Base-by-base conservation (phyloP, 805 yeast species). In the Metschnikowia rubicola region DNA sequence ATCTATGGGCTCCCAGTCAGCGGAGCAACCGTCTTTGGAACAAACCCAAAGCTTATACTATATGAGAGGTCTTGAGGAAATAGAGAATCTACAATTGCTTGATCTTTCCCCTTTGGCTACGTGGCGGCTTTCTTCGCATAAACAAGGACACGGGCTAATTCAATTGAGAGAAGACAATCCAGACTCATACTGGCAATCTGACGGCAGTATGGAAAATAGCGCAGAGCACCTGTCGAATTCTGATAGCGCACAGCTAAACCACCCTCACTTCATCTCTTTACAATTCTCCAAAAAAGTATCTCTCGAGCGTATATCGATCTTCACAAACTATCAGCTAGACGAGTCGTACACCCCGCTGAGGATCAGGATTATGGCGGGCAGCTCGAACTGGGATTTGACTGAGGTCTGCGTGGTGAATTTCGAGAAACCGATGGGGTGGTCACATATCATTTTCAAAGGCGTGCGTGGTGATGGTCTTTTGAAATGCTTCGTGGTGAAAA, bases 291-390 rank as follows among this genome's bases (percentile, higher is more conserved):
- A 86, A 58, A 75, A 80, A 41, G 95, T 90, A 4, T 73, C 81
- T 17, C 67, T 94, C 3, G 80, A 83, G 42, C 65, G 87, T 43
- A 66, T 94, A 1, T 81, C 89, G 0, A 59, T 94, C 5, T 94
- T 81, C 65, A 77, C 86, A 17, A 88, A 91, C 56, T 81, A 77
- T 56, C 63, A 71, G 3, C 67, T 80, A 4, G 99, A 94, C 64
- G 98, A 94, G 63, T 86, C 96, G 17, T 94, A 95, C 61, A 90
- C 99, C 0, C 99, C 99, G 1, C 75, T 83, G 10, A 75, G 75
- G 51, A 74, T 90, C 30, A 65, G 71, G 9, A 71, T 88, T 3
- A 64, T 75, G 54, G 88, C 94, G 0, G 96, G 96, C 0, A 80
- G 83, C 29, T 67, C 72, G 9, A 95, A 92, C 17, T 88, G 87